Evolutionary conservation across 1,284 basidiomycete genomes (phyloP), one percentile per base, ranked within the genome.

Genomic region (Apiotrichum mycotoxinovorans): DNA sequence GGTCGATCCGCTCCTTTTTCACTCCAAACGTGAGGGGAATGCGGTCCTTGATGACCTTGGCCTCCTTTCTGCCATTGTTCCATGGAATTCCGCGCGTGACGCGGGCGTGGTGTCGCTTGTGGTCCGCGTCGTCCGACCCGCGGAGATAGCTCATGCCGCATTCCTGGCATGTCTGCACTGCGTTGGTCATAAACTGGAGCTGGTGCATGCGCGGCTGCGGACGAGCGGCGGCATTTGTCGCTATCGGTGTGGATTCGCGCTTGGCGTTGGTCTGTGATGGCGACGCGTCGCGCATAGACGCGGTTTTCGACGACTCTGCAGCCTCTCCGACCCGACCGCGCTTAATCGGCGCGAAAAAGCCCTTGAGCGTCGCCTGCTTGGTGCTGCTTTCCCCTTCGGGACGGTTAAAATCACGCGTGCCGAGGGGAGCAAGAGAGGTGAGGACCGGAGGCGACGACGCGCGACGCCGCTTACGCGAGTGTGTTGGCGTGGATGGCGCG

Each of bases 101-200:
- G 22, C 73, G 60, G 14, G 69, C 66, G 59, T 80, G 79, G 59
- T 80, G 79, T 25, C 65, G 63, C 2, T 57, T 60, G 54, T 80
- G 79, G 14, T 75, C 50, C 1, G 53, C 54, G 17, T 80, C 79
- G 12, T 77, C 69, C 0, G 73, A 73, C n/a, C 79, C 74, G 18
- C 73, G 68, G 15, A 77, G 66, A 61, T 77, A 80, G 4, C 76
- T 75, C 72, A 80, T 77, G 7, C 62, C 61, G 58, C 79, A 80
- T 23, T 70, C 66, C 7, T 60, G 35, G 64, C 79, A 80, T 0
- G 73, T 71, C 25, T 72, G 56, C 15, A 68, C 50, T 0, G 68
- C 67, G 17, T 68, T 56, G 52, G 69, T 62, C 38, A 67, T 68
- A 26, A 75, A 64, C 42, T 71, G 69, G 46, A 68, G 57, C 57